These are phyloP conservation scores for Microdochium trichocladiopsis DNA, from an alignment of 2,329 filamentous ascomycete genomes.

Conservation along the genomic window DNA sequence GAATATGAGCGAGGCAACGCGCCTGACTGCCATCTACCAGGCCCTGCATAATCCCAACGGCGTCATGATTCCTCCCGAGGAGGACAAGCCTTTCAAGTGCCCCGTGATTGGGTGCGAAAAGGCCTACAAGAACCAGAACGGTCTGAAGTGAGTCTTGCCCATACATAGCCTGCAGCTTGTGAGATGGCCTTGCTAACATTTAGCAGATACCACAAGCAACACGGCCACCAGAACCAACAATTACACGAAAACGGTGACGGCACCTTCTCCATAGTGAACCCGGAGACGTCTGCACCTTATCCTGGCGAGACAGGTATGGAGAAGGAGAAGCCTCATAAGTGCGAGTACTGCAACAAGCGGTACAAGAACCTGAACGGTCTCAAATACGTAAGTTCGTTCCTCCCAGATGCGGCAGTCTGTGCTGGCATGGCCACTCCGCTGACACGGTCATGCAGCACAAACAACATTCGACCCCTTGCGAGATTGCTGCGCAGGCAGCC, in stretches of 20 bases:
- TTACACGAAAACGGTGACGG: conserved; percentile 95
- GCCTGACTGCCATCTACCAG: conserved; percentile 44
- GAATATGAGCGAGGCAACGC: conserved; percentile 67
- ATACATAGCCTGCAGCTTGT: conserved; percentile 5
- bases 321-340: conserved; percentile 98
- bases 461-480: conserved; percentile 81
- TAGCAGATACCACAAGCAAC: conserved; percentile 61
- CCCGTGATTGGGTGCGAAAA: conserved; percentile 98
- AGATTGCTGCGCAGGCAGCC: conserved; percentile 63
- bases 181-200: conserved; percentile 22
- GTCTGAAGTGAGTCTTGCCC: conserved; percentile 69
- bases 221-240: conserved; percentile 95
- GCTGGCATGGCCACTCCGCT: conserved; percentile 13
- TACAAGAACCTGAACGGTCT: conserved; percentile 99
- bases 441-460: conserved; percentile 48
- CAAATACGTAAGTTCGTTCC: conserved; percentile 69
- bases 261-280: conserved; percentile 96
- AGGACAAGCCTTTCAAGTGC: conserved; percentile 96
- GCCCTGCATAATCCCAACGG: conserved; percentile 37
- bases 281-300: conserved; percentile 87
- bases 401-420: not conserved
- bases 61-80: conserved; percentile 68
- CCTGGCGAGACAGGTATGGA: conserved; percentile 98
- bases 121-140: conserved; percentile 99
- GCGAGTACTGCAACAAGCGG: conserved; percentile 92